Evolutionary conservation across 164 flowering plant genomes (phyloP).

Genomic region (Protea cynaroides): DNA sequence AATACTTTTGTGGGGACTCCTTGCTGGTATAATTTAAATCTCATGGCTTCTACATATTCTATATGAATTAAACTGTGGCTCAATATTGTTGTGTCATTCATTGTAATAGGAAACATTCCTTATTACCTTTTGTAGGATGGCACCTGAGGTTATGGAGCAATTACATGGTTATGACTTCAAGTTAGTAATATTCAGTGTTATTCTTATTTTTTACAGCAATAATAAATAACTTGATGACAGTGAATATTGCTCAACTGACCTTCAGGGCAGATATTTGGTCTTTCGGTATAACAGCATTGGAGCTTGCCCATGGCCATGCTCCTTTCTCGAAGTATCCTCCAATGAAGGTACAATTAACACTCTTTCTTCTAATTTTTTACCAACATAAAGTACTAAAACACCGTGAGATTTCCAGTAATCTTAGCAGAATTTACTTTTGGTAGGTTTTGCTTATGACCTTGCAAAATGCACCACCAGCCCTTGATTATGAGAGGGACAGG

Average conservation of each 20-base stretch:
- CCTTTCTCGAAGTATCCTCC: slow-evolving; percentile 99
- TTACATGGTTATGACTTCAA: slow-evolving; percentile 91
- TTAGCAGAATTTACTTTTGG: slow-evolving; percentile 3
- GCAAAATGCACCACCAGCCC: slow-evolving; percentile 94
- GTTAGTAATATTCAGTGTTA: slow-evolving; percentile 24
- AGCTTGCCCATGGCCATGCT: slow-evolving; percentile 99
- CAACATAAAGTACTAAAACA: neutral
- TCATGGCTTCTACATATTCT: neutral
- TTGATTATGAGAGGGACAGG: slow-evolving; percentile 77
- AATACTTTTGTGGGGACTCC: slow-evolving; percentile 98
- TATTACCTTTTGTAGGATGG: slow-evolving; percentile 69
- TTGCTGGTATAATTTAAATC: slow-evolving; percentile 61
- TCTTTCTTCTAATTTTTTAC: neutral
- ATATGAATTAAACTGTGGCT: neutral
- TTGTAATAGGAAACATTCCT: neutral
- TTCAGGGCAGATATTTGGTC: slow-evolving; percentile 99
- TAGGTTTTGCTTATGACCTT: slow-evolving; percentile 96
- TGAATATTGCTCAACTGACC: slow-evolving; percentile 11
- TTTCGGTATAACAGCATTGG: slow-evolving; percentile 96
- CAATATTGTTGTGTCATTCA: neutral
- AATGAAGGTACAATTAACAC: slow-evolving; percentile 60
- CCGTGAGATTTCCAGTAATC: neutral
- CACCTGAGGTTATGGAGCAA: slow-evolving; percentile 99
- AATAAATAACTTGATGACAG: slow-evolving; percentile 7
- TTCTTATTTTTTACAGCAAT: neutral